phyloP scores from a whole-genome alignment of 768 basidiomycete genomes.

The Suillus bovinus region DNA sequence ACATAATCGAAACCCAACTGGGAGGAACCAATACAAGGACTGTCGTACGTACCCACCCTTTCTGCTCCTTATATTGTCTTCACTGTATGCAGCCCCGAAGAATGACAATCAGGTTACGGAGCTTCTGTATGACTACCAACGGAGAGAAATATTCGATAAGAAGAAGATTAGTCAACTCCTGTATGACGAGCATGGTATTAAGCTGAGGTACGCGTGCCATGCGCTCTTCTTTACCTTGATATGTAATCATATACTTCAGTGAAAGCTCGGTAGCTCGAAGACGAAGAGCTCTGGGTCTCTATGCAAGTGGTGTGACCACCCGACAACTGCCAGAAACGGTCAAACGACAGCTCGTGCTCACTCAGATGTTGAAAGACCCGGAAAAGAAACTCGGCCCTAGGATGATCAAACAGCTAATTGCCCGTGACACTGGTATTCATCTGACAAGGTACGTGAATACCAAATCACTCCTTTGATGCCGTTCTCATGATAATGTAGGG shows the following conservation, averaged over 20 bases:
- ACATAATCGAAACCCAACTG: slow-evolving; percentile 23
- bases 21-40: slow-evolving; percentile 32
- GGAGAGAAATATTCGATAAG: slow-evolving; percentile 27
- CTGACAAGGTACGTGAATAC: slow-evolving; percentile 24
- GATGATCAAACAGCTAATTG: slow-evolving; percentile 31
- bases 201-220: slow-evolving; percentile 29
- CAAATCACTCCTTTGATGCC: not conserved
- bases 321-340: slow-evolving; percentile 25
- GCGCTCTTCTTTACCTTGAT: not conserved
- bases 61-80: not conserved
- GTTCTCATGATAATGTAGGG: slow-evolving; percentile 8
- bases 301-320: slow-evolving; percentile 33
- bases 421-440: slow-evolving; percentile 34
- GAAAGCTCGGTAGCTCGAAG: slow-evolving; percentile 31
- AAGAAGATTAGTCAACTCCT: slow-evolving; percentile 27
- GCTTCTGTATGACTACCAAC: slow-evolving; percentile 26
- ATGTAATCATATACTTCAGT: slow-evolving; percentile 19
- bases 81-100: slow-evolving; percentile 18
- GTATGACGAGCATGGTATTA: slow-evolving; percentile 28
- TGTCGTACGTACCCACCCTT: slow-evolving; percentile 25
- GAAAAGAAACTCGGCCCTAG: slow-evolving; percentile 28
- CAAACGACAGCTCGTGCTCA: slow-evolving; percentile 35
- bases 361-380: slow-evolving; percentile 37
- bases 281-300: slow-evolving; percentile 28
- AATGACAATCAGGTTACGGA: slow-evolving; percentile 23